Base-by-base conservation (phyloP, 2,329 filamentous ascomycete species). In the Exophiala spinifera region DNA sequence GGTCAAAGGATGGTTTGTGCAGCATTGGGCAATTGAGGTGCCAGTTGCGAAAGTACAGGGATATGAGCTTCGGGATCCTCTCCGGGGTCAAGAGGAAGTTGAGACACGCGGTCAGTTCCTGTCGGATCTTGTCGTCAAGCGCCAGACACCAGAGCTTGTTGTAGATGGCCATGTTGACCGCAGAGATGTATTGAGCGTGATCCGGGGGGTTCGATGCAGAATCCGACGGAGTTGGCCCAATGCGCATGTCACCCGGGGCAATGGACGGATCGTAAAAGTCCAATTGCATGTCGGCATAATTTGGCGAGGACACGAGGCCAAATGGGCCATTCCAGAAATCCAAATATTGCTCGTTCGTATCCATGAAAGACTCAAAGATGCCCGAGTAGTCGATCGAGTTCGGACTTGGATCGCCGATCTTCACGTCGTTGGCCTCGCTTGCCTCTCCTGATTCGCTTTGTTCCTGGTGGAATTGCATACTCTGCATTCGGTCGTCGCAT, bases 21-120 rank as follows among this genome's bases (percentile, higher is more conserved):
- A 78, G 61, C 23, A 78, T 71, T 0, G 73, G 63, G 51, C 70
- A 74, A 51, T 73, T 74, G 2, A 69, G 69, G 31, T 78, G 74
- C 70, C 75, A 77, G 53, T 70, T 71, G 34, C 70, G 69, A 52
- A 76, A 76, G 50, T 75, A 78, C 2, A 75, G 62, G 1, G 64
- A 61, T 3, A 74, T 61, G 50, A 72, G 75, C 53, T 71, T 74
- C 13, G 67, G 67, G 28, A 76, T 74, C 21, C 69, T 70, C 0
- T 67, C 66, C 1, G 72, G 71, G 1, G 69, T 74, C 28, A 76
- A 64, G 8, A 76, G 58, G 42, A 68, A 74, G 23, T 69, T 69
- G 3, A 75, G 62, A 34, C 70, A 68, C 8, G 67, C 62, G 4
- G 70, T 70, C 13, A 76, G 63, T 45, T 73, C 70, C 20, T 71